These are phyloP conservation scores for Leccinum proliferum DNA, from an alignment of 1,284 basidiomycete genomes.

Conservation along the genomic window DNA sequence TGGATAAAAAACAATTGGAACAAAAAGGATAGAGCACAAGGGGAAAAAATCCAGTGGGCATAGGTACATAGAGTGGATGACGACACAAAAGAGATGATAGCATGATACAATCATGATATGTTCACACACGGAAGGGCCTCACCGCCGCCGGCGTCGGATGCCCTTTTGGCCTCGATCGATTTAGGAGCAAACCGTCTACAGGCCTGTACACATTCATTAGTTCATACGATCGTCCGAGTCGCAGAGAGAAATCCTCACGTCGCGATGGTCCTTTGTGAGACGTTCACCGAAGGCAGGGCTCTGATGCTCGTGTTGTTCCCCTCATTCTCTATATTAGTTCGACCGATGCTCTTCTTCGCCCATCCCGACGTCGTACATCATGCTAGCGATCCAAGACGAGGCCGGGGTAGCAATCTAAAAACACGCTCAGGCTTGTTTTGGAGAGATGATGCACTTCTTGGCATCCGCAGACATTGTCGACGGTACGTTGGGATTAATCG, in stretches of 20 bases:
- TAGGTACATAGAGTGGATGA: slow-evolving; percentile 18
- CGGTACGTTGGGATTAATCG: slow-evolving; percentile 21
- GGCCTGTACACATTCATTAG: slow-evolving; percentile 36
- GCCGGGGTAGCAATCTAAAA: slow-evolving; percentile 39
- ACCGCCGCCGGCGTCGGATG: slow-evolving; percentile 19
- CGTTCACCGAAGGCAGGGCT: slow-evolving; percentile 14
- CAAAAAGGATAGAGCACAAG: not conserved
- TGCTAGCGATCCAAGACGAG: slow-evolving; percentile 48
- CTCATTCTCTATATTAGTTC: slow-evolving; percentile 44
- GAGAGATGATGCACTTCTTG: slow-evolving; percentile 9
- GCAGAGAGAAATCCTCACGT: slow-evolving; percentile 43
- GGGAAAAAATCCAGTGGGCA: slow-evolving; percentile 8
- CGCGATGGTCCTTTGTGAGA: slow-evolving; percentile 38
- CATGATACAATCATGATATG: not conserved
- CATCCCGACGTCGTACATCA: slow-evolving; percentile 55
- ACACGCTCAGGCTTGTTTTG: slow-evolving; percentile 31
- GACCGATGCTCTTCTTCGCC: slow-evolving; percentile 50
- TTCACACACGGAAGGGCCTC: slow-evolving; percentile 18
- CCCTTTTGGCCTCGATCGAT: slow-evolving; percentile 44
- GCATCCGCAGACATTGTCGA: not conserved
- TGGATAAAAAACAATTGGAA: not conserved
- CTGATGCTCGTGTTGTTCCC: slow-evolving; percentile 37
- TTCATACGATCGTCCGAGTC: no score
- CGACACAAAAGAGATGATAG: not conserved
- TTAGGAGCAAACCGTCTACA: slow-evolving; percentile 56